phyloP scores from a whole-genome alignment of 2,329 filamentous ascomycete genomes.

The Ophiostoma australiae region DNA sequence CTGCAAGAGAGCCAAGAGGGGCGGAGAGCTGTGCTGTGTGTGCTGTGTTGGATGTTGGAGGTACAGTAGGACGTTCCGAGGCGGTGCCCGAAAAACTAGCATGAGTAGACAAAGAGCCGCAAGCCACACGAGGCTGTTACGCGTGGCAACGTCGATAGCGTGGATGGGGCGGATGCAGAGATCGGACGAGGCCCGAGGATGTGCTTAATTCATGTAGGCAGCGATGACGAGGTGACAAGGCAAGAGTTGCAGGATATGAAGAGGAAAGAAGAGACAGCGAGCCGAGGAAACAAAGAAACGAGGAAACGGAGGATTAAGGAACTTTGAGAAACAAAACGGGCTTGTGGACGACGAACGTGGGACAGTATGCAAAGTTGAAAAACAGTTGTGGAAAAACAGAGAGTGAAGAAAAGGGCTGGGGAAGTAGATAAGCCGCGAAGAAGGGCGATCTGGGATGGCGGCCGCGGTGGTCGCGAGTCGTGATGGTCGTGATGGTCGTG shows the following conservation, averaged over 20 bases:
- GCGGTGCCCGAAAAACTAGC: background rate
- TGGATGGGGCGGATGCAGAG: background rate
- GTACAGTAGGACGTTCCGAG: background rate
- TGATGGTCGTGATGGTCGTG: background rate
- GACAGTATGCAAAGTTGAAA: background rate
- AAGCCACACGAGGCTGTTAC: background rate
- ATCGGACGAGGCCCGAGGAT: background rate
- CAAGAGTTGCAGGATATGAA: background rate
- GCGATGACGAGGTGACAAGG: background rate
- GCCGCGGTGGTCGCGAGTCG: background rate
- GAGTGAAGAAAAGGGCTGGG: constrained; percentile 7
- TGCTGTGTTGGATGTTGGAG: background rate
- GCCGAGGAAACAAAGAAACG: background rate
- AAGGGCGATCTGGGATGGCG: background rate
- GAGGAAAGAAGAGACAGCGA: background rate
- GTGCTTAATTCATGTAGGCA: background rate
- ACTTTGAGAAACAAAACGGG: background rate
- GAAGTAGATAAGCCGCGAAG: background rate
- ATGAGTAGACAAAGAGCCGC: background rate
- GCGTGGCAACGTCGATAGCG: background rate
- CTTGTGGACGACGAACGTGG: constrained; percentile 6
- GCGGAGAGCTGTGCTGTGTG: background rate
- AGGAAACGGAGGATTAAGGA: background rate
- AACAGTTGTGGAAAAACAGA: background rate
- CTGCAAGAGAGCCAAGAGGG: background rate